phyloP scores from a whole-genome alignment of 768 basidiomycete genomes.

The Porpolomopsis calyptriformis region DNA sequence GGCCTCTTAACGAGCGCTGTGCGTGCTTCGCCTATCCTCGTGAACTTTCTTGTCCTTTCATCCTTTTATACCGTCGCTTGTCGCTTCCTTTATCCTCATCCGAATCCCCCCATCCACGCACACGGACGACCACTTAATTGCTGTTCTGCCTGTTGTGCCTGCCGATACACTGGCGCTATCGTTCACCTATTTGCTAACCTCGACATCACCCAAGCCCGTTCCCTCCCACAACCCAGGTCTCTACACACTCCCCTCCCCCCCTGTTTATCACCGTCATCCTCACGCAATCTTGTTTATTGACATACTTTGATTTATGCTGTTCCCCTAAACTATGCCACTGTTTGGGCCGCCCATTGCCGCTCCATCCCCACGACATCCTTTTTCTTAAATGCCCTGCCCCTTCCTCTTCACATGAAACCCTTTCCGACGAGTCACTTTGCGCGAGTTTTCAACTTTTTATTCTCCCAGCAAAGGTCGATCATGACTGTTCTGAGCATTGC shows the following conservation, averaged over 20 bases:
- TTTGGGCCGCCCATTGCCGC: constrained; percentile 39
- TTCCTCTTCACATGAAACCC: constrained; percentile 8
- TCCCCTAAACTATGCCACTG: constrained; percentile 12
- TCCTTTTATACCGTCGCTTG: constrained; percentile 34
- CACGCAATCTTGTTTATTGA: constrained; percentile 36
- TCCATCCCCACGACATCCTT: constrained; percentile 12
- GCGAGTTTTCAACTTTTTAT: neutral
- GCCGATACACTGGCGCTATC: constrained; percentile 67
- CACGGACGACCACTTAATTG: constrained; percentile 77
- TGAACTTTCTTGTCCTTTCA: constrained; percentile 47
- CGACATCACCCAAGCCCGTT: neutral
- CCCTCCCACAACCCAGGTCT: constrained; percentile 11
- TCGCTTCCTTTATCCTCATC: constrained; percentile 37
- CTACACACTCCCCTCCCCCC: neutral
- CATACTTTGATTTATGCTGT: constrained; percentile 32
- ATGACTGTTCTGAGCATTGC: constrained; percentile 24
- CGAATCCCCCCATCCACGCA: constrained; percentile 40
- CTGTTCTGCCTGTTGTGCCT: constrained; percentile 69
- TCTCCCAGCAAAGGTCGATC: constrained; percentile 12
- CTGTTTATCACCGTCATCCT: constrained; percentile 5
- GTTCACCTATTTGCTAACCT: constrained; percentile 5
- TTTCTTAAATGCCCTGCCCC: constrained; percentile 15
- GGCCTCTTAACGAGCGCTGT: constrained; percentile 38
- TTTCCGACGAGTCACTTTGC: constrained; percentile 10
- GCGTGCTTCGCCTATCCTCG: constrained; percentile 43